phyloP scores from a whole-genome alignment of 768 basidiomycete species.

The Agrocybe chaxingu region DNA sequence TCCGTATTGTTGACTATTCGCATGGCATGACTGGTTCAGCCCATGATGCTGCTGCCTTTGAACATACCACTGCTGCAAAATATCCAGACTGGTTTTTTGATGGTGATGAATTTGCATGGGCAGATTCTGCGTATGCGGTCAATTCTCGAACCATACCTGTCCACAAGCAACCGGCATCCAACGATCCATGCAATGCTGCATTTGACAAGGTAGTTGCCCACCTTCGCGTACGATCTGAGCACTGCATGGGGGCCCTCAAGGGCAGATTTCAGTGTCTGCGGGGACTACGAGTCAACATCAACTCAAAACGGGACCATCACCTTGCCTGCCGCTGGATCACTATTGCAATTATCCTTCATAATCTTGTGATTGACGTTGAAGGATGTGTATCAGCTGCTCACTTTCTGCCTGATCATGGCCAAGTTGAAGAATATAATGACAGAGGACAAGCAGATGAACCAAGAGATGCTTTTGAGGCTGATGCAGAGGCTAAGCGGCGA shows the following conservation, averaged over 20 bases:
- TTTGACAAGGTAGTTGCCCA: conserved; percentile 25
- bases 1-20: conserved; percentile 28
- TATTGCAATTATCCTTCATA: conserved; percentile 31
- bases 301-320: conserved; percentile 22
- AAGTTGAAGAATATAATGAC: neutral
- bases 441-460: neutral
- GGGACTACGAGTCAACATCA: conserved; percentile 27
- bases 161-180: conserved; percentile 26
- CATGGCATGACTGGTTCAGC: conserved; percentile 31
- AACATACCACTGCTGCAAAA: conserved; percentile 22
- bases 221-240: conserved; percentile 31
- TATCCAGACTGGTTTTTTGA: conserved; percentile 22
- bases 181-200: conserved; percentile 19
- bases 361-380: conserved; percentile 30
- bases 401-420: conserved; percentile 10
- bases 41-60: conserved; percentile 32
- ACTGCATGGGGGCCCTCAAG: conserved; percentile 34
- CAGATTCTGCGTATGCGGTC: conserved; percentile 18
- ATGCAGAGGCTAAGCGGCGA: too few species aligned
- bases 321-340: conserved; percentile 26
- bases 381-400: conserved; percentile 13
- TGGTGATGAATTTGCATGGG: conserved; percentile 24
- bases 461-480: neutral
- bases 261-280: conserved; percentile 29
- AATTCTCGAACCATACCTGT: conserved; percentile 13